Base-by-base conservation (phyloP, 2,329 filamentous ascomycete genomes). In the Truncatella angustata region DNA sequence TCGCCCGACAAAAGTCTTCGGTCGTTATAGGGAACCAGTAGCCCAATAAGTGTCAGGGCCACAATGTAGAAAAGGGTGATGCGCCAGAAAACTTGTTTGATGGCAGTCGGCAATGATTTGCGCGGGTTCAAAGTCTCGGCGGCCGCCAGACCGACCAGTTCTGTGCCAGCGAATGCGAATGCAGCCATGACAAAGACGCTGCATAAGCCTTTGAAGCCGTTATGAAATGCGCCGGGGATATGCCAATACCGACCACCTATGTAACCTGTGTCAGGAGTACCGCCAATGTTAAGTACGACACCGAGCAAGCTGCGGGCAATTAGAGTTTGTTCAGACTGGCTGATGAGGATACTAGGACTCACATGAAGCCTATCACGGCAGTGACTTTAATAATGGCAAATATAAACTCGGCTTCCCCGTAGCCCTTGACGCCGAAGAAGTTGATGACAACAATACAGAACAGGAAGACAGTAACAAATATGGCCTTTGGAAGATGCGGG, bases 291-390 rank as follows among this genome's bases (percentile, higher is more conserved):
- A 62, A 96, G 81, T 51, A 96, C 84, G 56, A 96, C 87, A 6
- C 90, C 92, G 4, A 96, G 82, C 47, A 97, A 84, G 58, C 87
- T 91, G 57, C 16, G 51, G 68, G 51, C 60, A 20, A n/a, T 21
- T 5, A 26, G 9, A 30, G 2, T 32, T 26, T 2, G 24, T 26
- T 23, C n/a, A 14, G 20, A 4, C 21, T 7, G 14, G 7, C 43
- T 42, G 6, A 26, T 18, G 20, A 21, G 10, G 23, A 18, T 14
- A 7, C 32, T 18, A 11, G 39, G 16, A 72, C 84, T 74, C 70
- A 88, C 86, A 96, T 92, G 71, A 95, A 96, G 48, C 89, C 90
- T 58, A 96, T 86, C 6, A 96, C 85, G 26, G 92, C 91, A 37
- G 87, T 77, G 47, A 97, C 84, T 67, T 97, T 97, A 73, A 97